Base-by-base conservation (phyloP, 179 eudicot genomes). In the Sideroxylon spinosum region DNA sequence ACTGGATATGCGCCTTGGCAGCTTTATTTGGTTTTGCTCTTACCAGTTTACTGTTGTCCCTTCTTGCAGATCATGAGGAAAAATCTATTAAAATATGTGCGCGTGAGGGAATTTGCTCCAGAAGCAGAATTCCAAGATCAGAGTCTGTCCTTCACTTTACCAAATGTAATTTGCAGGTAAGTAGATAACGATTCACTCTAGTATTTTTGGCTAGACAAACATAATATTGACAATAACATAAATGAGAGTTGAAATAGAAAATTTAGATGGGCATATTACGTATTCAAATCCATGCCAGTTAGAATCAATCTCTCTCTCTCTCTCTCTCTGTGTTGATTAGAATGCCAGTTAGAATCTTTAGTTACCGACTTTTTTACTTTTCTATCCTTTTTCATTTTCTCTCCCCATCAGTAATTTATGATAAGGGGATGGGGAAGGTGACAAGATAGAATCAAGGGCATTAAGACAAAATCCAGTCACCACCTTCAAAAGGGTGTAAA, bases 161-260 rank as follows among this genome's bases (percentile, higher is more conserved):
- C 94, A 74, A 92, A 95, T 82, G 88, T 95, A 80, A 91, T 95
- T 85, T 95, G 99, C 94, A 95, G 98, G 99, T 93, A 80, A 71
- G 52, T 22, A 17, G 71, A 11, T 53, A 62, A 66, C 48, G n/a
- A 28, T 52, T 78, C 59, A 46, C 59, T 66, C 32, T 28, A 48
- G 48, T 53, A 2, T 71, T 16, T 23, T 74, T 79, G 78, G 26
- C 14, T 4, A 29, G 44, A 65, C 9, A 74, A 22, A 28, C 75
- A 49, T 59, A 49, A 25, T 64, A 64, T 13, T 23, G 22, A 16
- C 64, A 65, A 78, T 71, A 61, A 53, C n/a, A 73, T 17, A 53
- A 29, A 66, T 28, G 29, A 0, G 46, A 29, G 37, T 53, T 49
- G 57, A n/a, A n/a, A 48, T n/a, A 29, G 56, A 49, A 46, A 46